Base-by-base conservation (phyloP, 1,284 basidiomycete genomes). In the Rhizoctonia solani region DNA sequence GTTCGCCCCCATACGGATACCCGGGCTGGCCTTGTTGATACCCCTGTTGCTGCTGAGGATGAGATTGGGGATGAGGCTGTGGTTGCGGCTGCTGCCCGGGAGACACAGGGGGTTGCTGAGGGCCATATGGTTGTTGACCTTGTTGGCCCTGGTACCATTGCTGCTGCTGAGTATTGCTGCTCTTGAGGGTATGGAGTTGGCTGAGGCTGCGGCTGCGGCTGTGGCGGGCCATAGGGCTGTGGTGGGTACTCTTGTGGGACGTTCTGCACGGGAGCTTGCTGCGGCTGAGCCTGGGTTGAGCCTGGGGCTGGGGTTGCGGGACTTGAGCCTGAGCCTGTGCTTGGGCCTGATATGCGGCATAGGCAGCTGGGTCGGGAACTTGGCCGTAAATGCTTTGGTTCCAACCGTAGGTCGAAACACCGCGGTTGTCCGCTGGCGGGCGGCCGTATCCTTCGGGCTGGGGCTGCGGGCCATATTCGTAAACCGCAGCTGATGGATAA, bases 361-460 rank as follows among this genome's bases (percentile, higher is more conserved):
- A 81, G 19, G 77, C 74, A 16, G 74, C 69, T 11, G 76, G 61
- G 27, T 77, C 74, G 1, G 76, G 71, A 27, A 81, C 77, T 67
- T 73, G 83, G 2, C 82, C 81, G 72, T 84, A 85, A 3, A 76
- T 74, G 1, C 74, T 68, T 0, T 77, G 72, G 73, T 80, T 76
- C 78, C 77, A 77, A 44, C 78, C 78, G 55, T 81, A 83, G 1
- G 76, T 52, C 6, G 44, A 46, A 19, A 70, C 53, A 1, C 70
- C 63, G 4, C 74, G 72, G 16, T 78, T 77, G 27, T 77, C 78
- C n/a, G n/a, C n/a, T n/a, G n/a, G n/a, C 30, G 73, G 72, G 3
- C 49, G 71, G 50, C 29, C 52, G 19, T 71, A 69, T 27, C 71
- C 68, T 29, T 71, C 72, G 16, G 72, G 68, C 32, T 41, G 73